Evolutionary conservation across 2,329 filamentous ascomycete genomes (phyloP).

Genomic region (Aspergillus hiratsukae): DNA sequence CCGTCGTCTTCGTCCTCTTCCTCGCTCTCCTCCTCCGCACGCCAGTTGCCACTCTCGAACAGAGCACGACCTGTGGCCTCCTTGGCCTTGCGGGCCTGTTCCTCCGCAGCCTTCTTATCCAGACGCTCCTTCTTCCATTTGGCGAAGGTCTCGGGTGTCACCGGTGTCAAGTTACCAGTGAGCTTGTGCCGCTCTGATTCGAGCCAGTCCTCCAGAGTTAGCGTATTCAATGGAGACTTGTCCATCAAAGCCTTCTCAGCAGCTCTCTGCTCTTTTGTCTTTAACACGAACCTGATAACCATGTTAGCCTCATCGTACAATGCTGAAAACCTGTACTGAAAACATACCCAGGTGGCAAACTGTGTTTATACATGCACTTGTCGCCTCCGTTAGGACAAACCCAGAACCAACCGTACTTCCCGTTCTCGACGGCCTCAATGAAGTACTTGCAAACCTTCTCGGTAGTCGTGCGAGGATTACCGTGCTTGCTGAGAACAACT

Average conservation of each 20-base stretch:
- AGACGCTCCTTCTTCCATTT: conserved; percentile 96
- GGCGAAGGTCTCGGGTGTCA: conserved; percentile 86
- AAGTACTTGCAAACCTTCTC: conserved; percentile 99
- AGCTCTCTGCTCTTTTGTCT: conserved; percentile 94
- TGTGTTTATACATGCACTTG: conserved; percentile 98
- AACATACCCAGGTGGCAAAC: conserved; percentile 84
- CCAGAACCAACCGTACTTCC: conserved; percentile 99
- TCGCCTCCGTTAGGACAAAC: conserved; percentile 92
- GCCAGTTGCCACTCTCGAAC: conserved; percentile 96
- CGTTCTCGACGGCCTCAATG: conserved; percentile 93
- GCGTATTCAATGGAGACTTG: conserved; percentile 88
- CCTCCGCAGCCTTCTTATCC: conserved; percentile 93
- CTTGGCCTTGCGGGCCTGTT: conserved; percentile 83
- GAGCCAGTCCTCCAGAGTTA: conserved; percentile 95
- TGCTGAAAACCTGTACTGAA: not conserved
- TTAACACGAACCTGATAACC: conserved; percentile 73
- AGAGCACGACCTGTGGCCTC: conserved; percentile 91
- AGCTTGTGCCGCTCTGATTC: conserved; percentile 96
- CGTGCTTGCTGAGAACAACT: conserved; percentile 93
- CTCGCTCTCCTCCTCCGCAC: conserved; percentile 59
- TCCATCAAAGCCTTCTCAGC: conserved; percentile 94
- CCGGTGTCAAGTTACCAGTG: conserved; percentile 83
- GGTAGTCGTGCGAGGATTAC: conserved; percentile 89
- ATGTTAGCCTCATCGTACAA: conserved; percentile 12
- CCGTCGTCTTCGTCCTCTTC: conserved; percentile 55